Percentiles rank a stretch among this genome's conserved stretches.
Conservation (phyloP, 371 early-diverging fungal genomes). For the Apophysomyces ossiformis region DNA sequence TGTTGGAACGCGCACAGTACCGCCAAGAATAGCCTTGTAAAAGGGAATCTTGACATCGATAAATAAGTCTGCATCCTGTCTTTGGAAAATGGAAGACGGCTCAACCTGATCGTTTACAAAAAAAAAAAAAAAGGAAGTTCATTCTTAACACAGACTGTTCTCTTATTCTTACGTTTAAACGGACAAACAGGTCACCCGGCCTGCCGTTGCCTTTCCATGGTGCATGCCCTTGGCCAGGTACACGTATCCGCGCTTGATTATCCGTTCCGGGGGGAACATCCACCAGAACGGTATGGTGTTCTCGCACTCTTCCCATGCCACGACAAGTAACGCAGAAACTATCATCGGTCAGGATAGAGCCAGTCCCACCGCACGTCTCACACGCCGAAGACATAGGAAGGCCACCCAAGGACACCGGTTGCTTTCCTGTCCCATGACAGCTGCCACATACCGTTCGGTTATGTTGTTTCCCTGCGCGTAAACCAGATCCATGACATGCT, state of each 20-base stretch:
- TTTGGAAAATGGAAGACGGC: slow-evolving; percentile 73
- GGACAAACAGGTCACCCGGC: slow-evolving; percentile 84
- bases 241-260: slow-evolving; percentile 57
- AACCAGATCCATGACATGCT: slow-evolving; percentile 81
- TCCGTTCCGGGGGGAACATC: slow-evolving; percentile 80
- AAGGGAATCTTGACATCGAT: slow-evolving; percentile 78
- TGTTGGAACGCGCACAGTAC: slow-evolving; percentile 83
- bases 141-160: background rate
- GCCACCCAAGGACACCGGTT: slow-evolving; percentile 67
- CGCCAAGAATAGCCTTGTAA: slow-evolving; percentile 86
- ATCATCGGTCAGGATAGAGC: slow-evolving; percentile 60
- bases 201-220: slow-evolving; percentile 71
- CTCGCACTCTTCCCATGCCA: slow-evolving; percentile 79
- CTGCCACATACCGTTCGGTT: slow-evolving; percentile 60
- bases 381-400: slow-evolving; percentile 86
- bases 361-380: slow-evolving; percentile 79
- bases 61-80: slow-evolving; percentile 81
- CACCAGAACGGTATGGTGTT: slow-evolving; percentile 66
- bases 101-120: slow-evolving; percentile 25
- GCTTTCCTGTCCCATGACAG: slow-evolving; percentile 86
- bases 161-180: slow-evolving; percentile 56
- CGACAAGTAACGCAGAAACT: slow-evolving; percentile 76
- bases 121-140: too few species aligned
- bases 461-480: slow-evolving; percentile 65
- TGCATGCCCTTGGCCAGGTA: slow-evolving; percentile 80